A percentile compares a stretch with the other conserved stretches of the same genome.
Conservation (phyloP, 306 rosid genomes). For the Fragaria nilgerrensis region DNA sequence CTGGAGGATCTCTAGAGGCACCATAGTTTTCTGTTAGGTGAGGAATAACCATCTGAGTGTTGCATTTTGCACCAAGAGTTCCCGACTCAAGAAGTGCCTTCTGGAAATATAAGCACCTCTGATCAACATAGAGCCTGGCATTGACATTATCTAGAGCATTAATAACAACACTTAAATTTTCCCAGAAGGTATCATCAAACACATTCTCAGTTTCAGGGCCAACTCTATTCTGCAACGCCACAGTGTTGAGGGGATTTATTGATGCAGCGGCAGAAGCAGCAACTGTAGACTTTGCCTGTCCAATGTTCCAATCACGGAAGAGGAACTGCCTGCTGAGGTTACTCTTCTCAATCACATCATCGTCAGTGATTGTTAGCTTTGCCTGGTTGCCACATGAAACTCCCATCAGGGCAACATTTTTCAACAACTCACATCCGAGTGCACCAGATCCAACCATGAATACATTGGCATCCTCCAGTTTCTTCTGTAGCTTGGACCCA, state of each 20-base stretch:
- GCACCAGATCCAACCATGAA: slow-evolving; percentile 99
- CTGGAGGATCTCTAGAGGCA: slow-evolving; percentile 98
- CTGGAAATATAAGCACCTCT: slow-evolving; percentile 95
- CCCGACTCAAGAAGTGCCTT: slow-evolving; percentile 99
- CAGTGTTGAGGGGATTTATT: slow-evolving; percentile 65
- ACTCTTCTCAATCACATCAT: slow-evolving; percentile 98
- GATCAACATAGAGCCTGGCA: slow-evolving; percentile 92
- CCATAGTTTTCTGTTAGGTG: slow-evolving; percentile 97
- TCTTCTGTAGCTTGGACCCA: slow-evolving; percentile 86
- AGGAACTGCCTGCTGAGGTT: slow-evolving; percentile 96
- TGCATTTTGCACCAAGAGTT: slow-evolving; percentile 97
- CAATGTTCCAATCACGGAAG: slow-evolving; percentile 99
- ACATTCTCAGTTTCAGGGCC: slow-evolving; percentile 81
- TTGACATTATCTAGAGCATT: slow-evolving; percentile 96
- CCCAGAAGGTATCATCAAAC: slow-evolving; percentile 76
- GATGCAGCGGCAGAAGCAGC: slow-evolving; percentile 83
- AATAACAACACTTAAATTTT: slow-evolving; percentile 63
- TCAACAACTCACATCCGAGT: slow-evolving; percentile 86
- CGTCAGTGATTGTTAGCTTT: slow-evolving; percentile 84
- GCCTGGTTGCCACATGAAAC: slow-evolving; percentile 83
- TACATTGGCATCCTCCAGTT: slow-evolving; percentile 72
- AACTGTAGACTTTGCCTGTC: slow-evolving; percentile 92
- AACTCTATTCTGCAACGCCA: slow-evolving; percentile 79
- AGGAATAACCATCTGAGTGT: slow-evolving; percentile 97
- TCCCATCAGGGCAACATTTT: slow-evolving; percentile 93